phyloP scores from a whole-genome alignment of 139 green algal species.

The Pseudopediastrum boryanum region DNA sequence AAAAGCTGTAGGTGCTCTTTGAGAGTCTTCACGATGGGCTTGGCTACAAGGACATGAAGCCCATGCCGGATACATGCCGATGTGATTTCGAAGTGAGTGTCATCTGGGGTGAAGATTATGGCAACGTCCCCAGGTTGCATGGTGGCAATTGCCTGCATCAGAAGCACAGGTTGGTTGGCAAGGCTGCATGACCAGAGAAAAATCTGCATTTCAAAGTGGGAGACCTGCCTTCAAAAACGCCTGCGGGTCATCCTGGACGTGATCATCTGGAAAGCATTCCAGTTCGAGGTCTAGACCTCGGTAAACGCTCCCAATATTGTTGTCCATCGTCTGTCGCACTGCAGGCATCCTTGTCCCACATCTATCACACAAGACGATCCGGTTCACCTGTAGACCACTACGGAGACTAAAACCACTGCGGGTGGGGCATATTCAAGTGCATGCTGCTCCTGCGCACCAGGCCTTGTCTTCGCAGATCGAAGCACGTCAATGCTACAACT shows the following conservation, averaged over 20 bases:
- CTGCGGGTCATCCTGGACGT: slow-evolving; percentile 52
- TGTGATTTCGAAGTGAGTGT: slow-evolving; percentile 60
- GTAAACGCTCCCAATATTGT: slow-evolving; percentile 54
- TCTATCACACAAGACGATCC: slow-evolving; percentile 54
- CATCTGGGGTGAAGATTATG: slow-evolving; percentile 70
- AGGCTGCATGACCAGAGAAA: neutral
- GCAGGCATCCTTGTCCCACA: slow-evolving; percentile 51
- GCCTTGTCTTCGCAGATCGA: slow-evolving; percentile 53
- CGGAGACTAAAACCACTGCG: neutral
- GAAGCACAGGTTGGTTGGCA: neutral
- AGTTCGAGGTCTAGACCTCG: slow-evolving; percentile 51
- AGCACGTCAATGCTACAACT: slow-evolving; percentile 58
- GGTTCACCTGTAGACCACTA: slow-evolving; percentile 29
- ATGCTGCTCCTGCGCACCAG: slow-evolving; percentile 34
- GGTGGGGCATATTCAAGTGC: neutral
- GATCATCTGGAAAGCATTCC: slow-evolving; percentile 53
- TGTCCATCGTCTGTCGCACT: slow-evolving; percentile 46
- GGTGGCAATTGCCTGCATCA: slow-evolving; percentile 34
- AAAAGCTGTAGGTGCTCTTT: slow-evolving; percentile 51
- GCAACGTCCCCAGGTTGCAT: slow-evolving; percentile 56
- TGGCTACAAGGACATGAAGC: slow-evolving; percentile 73
- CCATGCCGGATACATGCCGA: slow-evolving; percentile 37
- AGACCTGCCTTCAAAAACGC: slow-evolving; percentile 45
- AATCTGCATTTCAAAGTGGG: neutral
- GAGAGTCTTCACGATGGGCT: slow-evolving; percentile 68